Conservation (phyloP, 495 filamentous ascomycete species). For the Lasiosphaeria ovina region DNA sequence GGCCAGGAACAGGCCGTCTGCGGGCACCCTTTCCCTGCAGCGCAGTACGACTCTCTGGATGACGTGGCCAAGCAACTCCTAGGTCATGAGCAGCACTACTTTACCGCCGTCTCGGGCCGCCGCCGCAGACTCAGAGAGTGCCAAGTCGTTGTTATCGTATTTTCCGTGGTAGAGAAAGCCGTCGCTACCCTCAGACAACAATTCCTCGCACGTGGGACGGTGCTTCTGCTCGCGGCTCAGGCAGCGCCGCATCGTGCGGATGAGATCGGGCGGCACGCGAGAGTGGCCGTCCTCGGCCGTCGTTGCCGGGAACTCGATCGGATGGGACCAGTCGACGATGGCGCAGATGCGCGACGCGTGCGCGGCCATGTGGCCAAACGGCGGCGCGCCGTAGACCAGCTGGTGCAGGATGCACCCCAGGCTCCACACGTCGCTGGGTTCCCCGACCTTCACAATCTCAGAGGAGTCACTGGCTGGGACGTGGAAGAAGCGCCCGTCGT, state of each 20-base stretch:
- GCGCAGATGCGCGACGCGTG: conserved; percentile 71
- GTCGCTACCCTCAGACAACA: conserved; percentile 64
- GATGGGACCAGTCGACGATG: conserved; percentile 83
- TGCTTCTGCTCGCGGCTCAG: conserved; percentile 73
- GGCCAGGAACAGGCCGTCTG: conserved; percentile 62
- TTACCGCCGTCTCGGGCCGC: conserved; percentile 44
- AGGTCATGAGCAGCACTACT: conserved; percentile 66
- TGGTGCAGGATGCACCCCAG: conserved; percentile 95
- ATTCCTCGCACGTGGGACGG: conserved; percentile 73
- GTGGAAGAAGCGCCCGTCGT: conserved; percentile 49
- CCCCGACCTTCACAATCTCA: conserved; percentile 91
- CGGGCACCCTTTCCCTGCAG: conserved; percentile 66
- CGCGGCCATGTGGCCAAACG: conserved; percentile 87
- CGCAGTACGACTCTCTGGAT: conserved; percentile 74
- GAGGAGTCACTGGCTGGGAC: conserved; percentile 52
- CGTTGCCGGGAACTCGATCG: conserved; percentile 74
- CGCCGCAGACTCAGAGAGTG: conserved; percentile 32
- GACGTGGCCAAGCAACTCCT: conserved; percentile 74
- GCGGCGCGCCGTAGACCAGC: conserved; percentile 90
- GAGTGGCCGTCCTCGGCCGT: conserved; percentile 77
- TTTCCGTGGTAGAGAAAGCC: conserved; percentile 78
- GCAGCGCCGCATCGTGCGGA: conserved; percentile 73
- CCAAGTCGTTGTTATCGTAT: conserved; percentile 15
- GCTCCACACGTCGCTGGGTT: conserved; percentile 93
- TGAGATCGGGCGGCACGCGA: conserved; percentile 65